Base-by-base conservation (phyloP, 1,284 basidiomycete genomes). In the Ceratobasidium sp. region DNA sequence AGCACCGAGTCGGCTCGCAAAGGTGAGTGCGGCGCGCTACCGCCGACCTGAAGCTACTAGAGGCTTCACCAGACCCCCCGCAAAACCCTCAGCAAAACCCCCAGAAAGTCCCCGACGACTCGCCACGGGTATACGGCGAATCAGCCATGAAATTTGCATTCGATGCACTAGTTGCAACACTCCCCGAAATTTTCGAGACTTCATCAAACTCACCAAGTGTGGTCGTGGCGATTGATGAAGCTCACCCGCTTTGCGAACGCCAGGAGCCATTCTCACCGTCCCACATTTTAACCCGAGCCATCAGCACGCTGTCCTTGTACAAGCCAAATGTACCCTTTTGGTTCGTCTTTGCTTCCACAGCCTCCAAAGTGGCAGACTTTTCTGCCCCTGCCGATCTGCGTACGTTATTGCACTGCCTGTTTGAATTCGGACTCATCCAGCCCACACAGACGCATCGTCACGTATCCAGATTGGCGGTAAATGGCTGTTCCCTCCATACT, bases 331-430 rank as follows among this genome's bases (percentile, higher is more conserved):
- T 46, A 8, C n/a, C 59, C 7, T 37, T 40, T 25, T 68, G 66
- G 66, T 25, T 54, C 25, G 22, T 68, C 15, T 68, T 68, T 40
- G 66, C 66, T 29, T 68, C 66, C 3, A 68, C 46, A 11, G 29
- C n/a, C 37, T 40, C 32, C 49, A 17, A 68, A 32, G 49, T 68
- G 46, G 66, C 66, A 9, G 49, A 54, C 32, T 68, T 54, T 49
- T 52, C 51, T n/a, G 66, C 49, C 32, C 51, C 66, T 7, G 22
- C 49, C 11, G 17, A 49, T 40, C 32, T n/a, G 8, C 8, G 66
- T 68, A 40, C 44, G 66, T 51, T 25, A 19, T 8, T 19, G 37
- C 17, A 19, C 44, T 2, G 8, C 13, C 9, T n/a, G 7, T 34
- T 37, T 40, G 29, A 32, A 32, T 3, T 8, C 25, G 9, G 25